Base-by-base conservation (phyloP, 768 basidiomycete species). In the Boletus reticuloceps region DNA sequence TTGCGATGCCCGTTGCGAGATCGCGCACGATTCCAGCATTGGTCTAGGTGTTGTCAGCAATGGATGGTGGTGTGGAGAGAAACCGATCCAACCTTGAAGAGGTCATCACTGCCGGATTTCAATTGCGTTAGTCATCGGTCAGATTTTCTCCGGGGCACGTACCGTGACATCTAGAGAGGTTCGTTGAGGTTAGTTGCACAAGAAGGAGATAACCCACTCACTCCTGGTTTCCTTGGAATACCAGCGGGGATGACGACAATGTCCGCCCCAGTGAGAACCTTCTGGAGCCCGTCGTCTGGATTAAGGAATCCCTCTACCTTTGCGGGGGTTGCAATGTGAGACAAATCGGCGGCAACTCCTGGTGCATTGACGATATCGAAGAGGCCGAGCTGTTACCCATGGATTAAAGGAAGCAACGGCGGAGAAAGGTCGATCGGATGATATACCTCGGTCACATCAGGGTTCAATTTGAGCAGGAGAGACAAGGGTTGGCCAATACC, bases 331-430 rank as follows among this genome's bases (percentile, higher is more conserved):
- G 90, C 80, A 74, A 98, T 95, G 72, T 98, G 96, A 53, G 90
- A 88, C 55, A 98, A 79, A 77, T 99, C 96, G 55, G 86, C 91
- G 36, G 94, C 94, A 59, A 99, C 96, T 68, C 96, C 96, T 16
- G 93, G 93, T n/a, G 94, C 89, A 73, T 93, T 91, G 66, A 95
- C 93, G 74, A 98, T 95, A 92, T 98, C 96, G 71, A 81, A 98
- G 56, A 98, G 84, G 50, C 84, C 77, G 48, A 98, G 88, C 88
- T 94, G 64, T 19, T 50, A 29, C 17, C 4, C 49, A 43, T 31
- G 49, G 47, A 41, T 49, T 14, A 51, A 50, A 50, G 20, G n/a
- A 44, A 51, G 45, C n/a, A 10, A 46, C 29, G 50, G 46, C 52
- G 38, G 12, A 36, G 25, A 34, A n/a, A 5, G 8, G 17, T 11